Conservation (phyloP, 2,329 filamentous ascomycete genomes). For the Lecanicillium sp. region DNA sequence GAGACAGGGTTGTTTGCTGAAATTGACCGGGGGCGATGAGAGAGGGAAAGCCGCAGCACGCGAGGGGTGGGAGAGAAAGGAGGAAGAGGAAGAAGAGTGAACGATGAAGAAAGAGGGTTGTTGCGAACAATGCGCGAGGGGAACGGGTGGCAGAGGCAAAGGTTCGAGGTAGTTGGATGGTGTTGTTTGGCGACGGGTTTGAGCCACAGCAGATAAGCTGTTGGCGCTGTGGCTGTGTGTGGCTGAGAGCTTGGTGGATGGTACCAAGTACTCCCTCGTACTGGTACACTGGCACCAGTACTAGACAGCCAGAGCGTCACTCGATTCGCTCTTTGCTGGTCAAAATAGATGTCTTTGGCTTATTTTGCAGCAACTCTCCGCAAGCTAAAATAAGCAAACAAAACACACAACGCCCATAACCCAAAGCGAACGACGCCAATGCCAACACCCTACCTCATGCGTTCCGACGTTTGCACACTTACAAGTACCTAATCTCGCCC, state of each 20-base stretch:
- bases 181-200: not conserved
- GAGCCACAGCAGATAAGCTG: not conserved
- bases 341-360: not conserved
- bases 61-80: not conserved
- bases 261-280: too few species aligned
- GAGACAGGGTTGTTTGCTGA: constrained; percentile 5
- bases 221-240: not conserved
- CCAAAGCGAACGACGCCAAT: not conserved
- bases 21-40: constrained; percentile 5
- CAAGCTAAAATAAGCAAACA: not conserved
- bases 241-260: too few species aligned
- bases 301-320: too few species aligned
- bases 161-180: too few species aligned
- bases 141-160: too few species aligned
- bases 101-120: not conserved
- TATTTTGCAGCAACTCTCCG: not conserved
- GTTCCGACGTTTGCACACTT: too few species aligned
- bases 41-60: constrained; percentile 3
- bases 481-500: too few species aligned
- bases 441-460: too few species aligned
- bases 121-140: not conserved
- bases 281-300: too few species aligned
- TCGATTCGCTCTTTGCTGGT: too few species aligned
- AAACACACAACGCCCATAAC: too few species aligned
- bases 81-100: constrained; percentile 8